A percentile compares a stretch with the other conserved stretches of the same genome.
phyloP scores from a whole-genome alignment of 164 flowering plant genomes.

The Stephania japonica region DNA sequence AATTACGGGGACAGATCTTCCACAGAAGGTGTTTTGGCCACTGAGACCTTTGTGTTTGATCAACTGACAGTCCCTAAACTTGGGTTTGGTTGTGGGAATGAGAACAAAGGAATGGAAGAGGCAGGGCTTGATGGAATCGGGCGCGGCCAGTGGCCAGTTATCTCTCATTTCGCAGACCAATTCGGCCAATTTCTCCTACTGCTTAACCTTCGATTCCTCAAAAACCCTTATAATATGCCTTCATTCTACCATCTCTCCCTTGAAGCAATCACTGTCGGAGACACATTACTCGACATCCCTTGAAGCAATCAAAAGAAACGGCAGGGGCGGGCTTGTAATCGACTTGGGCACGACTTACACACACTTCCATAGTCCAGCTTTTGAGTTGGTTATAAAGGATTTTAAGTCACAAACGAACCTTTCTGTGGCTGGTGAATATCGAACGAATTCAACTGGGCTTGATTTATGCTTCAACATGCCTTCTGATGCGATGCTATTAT shows the following conservation, averaged over 20 bases:
- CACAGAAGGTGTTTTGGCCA: constrained; percentile 57
- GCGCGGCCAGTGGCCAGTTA: constrained; percentile 72
- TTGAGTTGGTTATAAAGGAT: constrained; percentile 38
- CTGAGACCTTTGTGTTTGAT: constrained; percentile 66
- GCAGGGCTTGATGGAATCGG: constrained; percentile 86
- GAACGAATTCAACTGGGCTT: constrained; percentile 42
- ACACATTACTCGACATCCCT: constrained; percentile 36
- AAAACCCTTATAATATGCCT: constrained; percentile 56
- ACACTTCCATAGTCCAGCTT: constrained; percentile 45
- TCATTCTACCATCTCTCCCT: constrained; percentile 66
- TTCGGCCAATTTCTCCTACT: constrained; percentile 68
- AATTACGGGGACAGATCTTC: constrained; percentile 72
- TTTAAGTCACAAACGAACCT: constrained; percentile 48
- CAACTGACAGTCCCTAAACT: constrained; percentile 35
- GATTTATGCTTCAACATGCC: constrained; percentile 69
- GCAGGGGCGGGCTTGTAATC: constrained; percentile 75
- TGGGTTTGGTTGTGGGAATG: constrained; percentile 77
- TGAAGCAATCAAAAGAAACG: constrained; percentile 38
- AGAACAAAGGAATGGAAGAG: constrained; percentile 68
- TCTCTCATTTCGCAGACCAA: constrained; percentile 76
- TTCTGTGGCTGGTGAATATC: constrained; percentile 28
- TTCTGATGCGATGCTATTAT: constrained; percentile 6
- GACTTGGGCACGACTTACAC: constrained; percentile 91
- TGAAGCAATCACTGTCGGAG: constrained; percentile 73
- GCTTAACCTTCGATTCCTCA: constrained; percentile 51